Evolutionary conservation across 305 asterid genomes (phyloP).

Genomic region (Salvia sclarea): DNA sequence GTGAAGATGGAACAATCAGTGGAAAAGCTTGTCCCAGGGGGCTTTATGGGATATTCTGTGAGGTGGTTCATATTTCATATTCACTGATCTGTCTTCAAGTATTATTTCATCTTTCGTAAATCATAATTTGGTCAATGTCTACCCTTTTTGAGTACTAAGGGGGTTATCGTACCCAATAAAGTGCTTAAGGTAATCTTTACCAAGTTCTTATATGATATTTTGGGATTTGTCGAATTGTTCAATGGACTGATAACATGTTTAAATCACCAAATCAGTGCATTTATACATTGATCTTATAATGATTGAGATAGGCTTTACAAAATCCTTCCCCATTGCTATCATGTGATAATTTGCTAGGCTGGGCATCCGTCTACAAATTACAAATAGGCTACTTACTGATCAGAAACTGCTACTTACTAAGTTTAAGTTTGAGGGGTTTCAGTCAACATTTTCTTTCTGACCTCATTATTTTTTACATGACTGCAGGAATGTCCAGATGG

Average conservation of each 20-base stretch:
- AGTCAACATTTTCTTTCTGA: slow-evolving; percentile 6
- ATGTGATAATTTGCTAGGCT: slow-evolving; percentile 16
- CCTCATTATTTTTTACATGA: slow-evolving; percentile 24
- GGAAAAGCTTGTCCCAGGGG: slow-evolving; percentile 88
- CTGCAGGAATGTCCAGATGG: slow-evolving; percentile 84
- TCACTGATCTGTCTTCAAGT: slow-evolving; percentile 8
- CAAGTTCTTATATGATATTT: not conserved
- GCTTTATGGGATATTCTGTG: slow-evolving; percentile 77
- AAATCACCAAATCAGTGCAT: not conserved
- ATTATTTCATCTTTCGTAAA: not conserved
- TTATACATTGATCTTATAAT: not conserved
- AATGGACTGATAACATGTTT: not conserved
- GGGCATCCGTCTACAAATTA: slow-evolving; percentile 13
- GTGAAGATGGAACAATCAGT: slow-evolving; percentile 71
- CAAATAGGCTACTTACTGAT: not conserved
- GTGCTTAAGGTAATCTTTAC: not conserved
- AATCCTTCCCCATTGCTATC: slow-evolving; percentile 9
- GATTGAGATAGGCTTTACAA: not conserved
- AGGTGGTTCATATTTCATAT: slow-evolving; percentile 43
- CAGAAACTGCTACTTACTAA: slow-evolving; percentile 1
- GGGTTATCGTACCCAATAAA: not conserved
- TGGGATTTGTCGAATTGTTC: slow-evolving; percentile 5
- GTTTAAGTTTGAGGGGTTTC: slow-evolving; percentile 11
- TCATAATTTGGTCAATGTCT: slow-evolving; percentile 6
- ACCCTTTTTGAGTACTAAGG: not conserved